phyloP scores from a whole-genome alignment of 805 yeast species.

The Starmerella bombi region DNA sequence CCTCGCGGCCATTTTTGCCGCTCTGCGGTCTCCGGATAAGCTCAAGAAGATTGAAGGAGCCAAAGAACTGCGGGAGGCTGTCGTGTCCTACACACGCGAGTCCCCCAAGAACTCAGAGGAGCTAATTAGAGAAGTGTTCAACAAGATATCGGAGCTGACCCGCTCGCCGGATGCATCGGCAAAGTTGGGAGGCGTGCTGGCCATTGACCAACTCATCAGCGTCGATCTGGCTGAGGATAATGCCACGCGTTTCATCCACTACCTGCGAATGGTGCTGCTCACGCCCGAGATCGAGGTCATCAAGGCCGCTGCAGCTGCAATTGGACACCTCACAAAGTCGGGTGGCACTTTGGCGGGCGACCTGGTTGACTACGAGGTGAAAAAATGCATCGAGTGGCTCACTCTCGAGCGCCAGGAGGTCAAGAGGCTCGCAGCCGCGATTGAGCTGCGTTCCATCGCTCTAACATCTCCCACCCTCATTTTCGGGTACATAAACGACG shows the following conservation, averaged over 20 bases:
- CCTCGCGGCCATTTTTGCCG: slow-evolving; percentile 23
- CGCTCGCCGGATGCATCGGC: slow-evolving; percentile 60
- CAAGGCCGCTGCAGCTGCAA: slow-evolving; percentile 71
- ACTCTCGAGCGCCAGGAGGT: slow-evolving; percentile 76
- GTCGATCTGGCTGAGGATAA: slow-evolving; percentile 66
- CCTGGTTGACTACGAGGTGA: slow-evolving; percentile 84
- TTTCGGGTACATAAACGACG: slow-evolving; percentile 62
- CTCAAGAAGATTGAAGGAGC: slow-evolving; percentile 40
- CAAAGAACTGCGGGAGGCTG: slow-evolving; percentile 51
- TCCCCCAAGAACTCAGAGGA: slow-evolving; percentile 68
- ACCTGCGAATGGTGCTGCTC: slow-evolving; percentile 64
- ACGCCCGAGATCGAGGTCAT: slow-evolving; percentile 74
- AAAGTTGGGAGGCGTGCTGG: slow-evolving; percentile 80
- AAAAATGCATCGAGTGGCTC: slow-evolving; percentile 80
- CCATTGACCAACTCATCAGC: slow-evolving; percentile 76
- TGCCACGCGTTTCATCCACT: slow-evolving; percentile 83
- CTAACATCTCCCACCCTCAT: slow-evolving; percentile 74
- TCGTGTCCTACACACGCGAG: slow-evolving; percentile 65
- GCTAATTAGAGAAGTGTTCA: slow-evolving; percentile 74
- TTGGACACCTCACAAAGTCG: slow-evolving; percentile 79
- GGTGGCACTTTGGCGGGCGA: slow-evolving; percentile 78
- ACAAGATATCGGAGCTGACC: slow-evolving; percentile 70
- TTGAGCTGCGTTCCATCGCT: slow-evolving; percentile 72
- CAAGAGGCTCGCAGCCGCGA: slow-evolving; percentile 73
- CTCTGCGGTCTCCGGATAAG: slow-evolving; percentile 21